Evolutionary conservation across 1,139 yeast species (phyloP), one percentile per base, ranked within the genome.

Genomic region (Debaryomyces nepalensis): DNA sequence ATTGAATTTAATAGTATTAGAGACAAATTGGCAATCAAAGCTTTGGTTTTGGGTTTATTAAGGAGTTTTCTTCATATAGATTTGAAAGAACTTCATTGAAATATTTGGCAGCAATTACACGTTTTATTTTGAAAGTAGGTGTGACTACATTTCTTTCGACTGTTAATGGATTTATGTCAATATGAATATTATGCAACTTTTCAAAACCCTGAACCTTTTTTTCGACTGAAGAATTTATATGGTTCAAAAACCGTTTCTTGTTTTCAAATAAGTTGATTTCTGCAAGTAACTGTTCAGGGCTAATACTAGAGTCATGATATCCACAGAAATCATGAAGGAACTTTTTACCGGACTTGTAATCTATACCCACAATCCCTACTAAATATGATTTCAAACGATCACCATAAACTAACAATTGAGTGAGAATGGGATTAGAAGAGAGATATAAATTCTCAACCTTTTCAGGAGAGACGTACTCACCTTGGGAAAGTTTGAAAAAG

Each of bases 81-180:
- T 54, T 58, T 4, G 71, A 70, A 43, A 85, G 63, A 11, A 64
- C 67, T 2, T 61, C 53, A 41, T 66, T 66, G 60, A 81, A 86
- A 51, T 66, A 68, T 53, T 74, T 75, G 26, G 73, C 66, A 8
- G 88, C 87, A 31, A 73, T 66, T 5, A 77, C 75, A 53, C 95
- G 71, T 64, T 82, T 84, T 48, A 85, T 75, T 65, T 87, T 87
- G 58, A 86, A 64, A 2, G 95, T 86, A 31, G 95, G 95, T 4
- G 95, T 87, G 33, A 86, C 64, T 9, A 82, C 78, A 40, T 81
- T 84, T 46, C 81, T 79, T 35, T 78, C 85, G 23, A 80, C 64
- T 24, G 75, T 81, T 58, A 87, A 74, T 2, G 95, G 91, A 48
- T 86, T 93, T 39, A 84, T 58, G 27, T 70, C 81, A 40, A 84